Base-by-base conservation (phyloP, 2,329 filamentous ascomycete genomes). In the Ramichloridium luteum region DNA sequence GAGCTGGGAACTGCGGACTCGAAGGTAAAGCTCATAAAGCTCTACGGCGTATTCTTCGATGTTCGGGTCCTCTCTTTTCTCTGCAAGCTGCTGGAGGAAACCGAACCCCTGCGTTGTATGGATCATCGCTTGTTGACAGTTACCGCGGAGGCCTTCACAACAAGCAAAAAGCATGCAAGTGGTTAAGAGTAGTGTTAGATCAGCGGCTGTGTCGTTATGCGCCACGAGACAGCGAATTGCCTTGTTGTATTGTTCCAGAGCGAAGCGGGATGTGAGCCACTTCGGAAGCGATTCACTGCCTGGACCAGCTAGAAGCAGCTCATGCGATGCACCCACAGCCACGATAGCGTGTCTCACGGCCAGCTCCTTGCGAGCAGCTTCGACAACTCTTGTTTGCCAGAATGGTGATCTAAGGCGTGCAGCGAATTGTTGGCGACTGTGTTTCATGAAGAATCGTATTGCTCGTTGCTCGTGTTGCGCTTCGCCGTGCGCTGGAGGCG, bases 361-460 rank as follows among this genome's bases (percentile, higher is more conserved):
- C 4, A 42, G 41, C 25, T 45, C 42, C 13, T 42, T 35, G 4
- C 40, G 30, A 4, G 35, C 45, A 6, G 40, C 37, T 10, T 43
- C 37, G 4, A 48, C 30, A 2, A 46, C 38, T 40, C 39, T 45
- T 6, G 39, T 32, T 27, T 48, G 44, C 45, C 45, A 48, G 33
- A 46, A 48, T 2, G 43, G 43, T 13, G 42, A 44, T 28, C 46
- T 40, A 31, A 48, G 47, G 25, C 43, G 46, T n/a, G 42, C 45
- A 16, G 44, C 42, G 1, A 48, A 30, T 16, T 46, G 40, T 14
- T 44, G 45, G 12, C 43, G 43, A 16, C 43, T 46, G 25, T 46
- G 35, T 6, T 25, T 31, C 10, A 46, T 35, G 28, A 46, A 47
- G 34, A 46, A 46, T 25, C 45, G 39, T 4, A 47, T 27, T 5